phyloP scores from a whole-genome alignment of 345 rosid species.

The Gossypium mustelinum region DNA sequence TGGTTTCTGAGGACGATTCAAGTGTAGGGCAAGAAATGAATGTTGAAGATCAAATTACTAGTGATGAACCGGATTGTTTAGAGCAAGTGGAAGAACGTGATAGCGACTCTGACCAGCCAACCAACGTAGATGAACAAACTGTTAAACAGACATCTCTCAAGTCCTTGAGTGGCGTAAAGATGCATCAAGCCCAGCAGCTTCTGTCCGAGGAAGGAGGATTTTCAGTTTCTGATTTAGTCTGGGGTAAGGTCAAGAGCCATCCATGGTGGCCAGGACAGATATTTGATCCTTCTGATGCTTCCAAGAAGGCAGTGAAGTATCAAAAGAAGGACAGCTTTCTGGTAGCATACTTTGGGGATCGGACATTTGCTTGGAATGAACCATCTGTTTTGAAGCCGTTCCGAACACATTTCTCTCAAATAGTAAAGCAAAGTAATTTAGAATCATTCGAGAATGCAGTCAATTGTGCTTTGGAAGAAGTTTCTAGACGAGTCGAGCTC shows the following conservation, averaged over 20 bases:
- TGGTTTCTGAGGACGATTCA: conserved; percentile 4
- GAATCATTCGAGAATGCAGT: conserved; percentile 62
- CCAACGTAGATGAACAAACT: conserved; percentile 21
- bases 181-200: conserved; percentile 37
- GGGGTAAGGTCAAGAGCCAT: conserved; percentile 80
- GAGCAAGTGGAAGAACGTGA: conserved; percentile 31
- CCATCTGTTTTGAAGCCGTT: conserved; percentile 56
- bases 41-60: conserved; percentile 25
- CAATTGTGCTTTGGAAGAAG: conserved; percentile 60
- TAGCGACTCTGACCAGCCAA: conserved; percentile 26
- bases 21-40: conserved; percentile 16
- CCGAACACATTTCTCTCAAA: conserved; percentile 44
- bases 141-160: conserved; percentile 12
- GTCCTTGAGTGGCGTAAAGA: conserved; percentile 24
- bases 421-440: conserved; percentile 53
- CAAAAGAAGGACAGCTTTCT: conserved; percentile 56
- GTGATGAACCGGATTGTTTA: conserved; percentile 27
- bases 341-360: conserved; percentile 74
- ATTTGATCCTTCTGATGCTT: conserved; percentile 60
- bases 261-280: conserved; percentile 93
- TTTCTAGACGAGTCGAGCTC: conserved; percentile 46
- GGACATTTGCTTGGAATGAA: conserved; percentile 77
- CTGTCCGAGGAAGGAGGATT: conserved; percentile 39
- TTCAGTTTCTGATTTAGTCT: conserved; percentile 55
- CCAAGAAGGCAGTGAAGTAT: conserved; percentile 56